phyloP scores from a whole-genome alignment of 768 basidiomycete species.

The Boletellus emodensis region DNA sequence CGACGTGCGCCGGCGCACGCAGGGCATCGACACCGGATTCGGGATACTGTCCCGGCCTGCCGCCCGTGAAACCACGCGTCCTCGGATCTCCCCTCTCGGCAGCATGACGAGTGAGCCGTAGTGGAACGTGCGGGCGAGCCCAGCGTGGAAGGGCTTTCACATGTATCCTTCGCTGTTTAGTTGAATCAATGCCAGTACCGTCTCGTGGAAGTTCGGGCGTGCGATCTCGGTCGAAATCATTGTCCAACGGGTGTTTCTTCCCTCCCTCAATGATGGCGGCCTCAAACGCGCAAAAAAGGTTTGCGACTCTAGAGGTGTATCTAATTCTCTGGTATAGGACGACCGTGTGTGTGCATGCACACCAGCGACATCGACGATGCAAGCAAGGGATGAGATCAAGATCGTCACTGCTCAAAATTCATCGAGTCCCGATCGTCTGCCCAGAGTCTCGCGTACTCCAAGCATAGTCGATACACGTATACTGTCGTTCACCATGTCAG shows the following conservation, averaged over 20 bases:
- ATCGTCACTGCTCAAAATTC: conserved; percentile 33
- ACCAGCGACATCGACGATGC: neutral
- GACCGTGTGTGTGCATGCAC: neutral
- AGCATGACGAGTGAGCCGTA: too few relatives aligned
- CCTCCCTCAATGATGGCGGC: too few relatives aligned
- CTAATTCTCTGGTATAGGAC: neutral
- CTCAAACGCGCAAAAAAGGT: neutral
- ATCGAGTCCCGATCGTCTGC: conserved; percentile 80
- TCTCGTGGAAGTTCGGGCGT: too few relatives aligned
- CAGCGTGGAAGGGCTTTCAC: too few relatives aligned
- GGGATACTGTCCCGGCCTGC: neutral
- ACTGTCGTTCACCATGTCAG: conserved; percentile 37
- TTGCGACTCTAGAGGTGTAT: neutral
- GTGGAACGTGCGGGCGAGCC: too few relatives aligned
- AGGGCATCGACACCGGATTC: conserved; percentile 6
- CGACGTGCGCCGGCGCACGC: neutral
- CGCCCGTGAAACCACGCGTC: neutral
- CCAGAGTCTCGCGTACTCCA: conserved; percentile 86
- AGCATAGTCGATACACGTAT: conserved; percentile 81
- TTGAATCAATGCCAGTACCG: too few relatives aligned
- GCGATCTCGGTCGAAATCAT: too few relatives aligned
- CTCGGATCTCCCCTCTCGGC: neutral
- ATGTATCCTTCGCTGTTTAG: too few relatives aligned
- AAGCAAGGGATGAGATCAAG: neutral
- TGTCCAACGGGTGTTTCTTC: too few relatives aligned